These are phyloP conservation scores for Botrytis aclada DNA, from an alignment of 2,329 filamentous ascomycete species.

Conservation along the genomic window DNA sequence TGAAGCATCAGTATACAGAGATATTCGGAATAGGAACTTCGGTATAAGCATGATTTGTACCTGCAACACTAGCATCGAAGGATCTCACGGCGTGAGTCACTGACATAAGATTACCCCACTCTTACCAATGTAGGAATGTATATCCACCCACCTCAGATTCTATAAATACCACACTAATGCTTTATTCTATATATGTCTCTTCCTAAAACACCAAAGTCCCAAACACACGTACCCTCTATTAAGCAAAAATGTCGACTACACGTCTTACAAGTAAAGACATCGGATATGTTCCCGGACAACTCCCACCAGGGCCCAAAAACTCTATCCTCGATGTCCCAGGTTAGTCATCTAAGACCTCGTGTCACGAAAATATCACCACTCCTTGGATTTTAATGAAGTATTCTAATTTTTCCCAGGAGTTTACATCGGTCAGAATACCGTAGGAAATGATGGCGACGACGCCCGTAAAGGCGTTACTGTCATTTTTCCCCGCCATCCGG, in stretches of 20 bases:
- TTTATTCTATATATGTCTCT: no score
- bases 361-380: not conserved
- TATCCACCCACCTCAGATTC: not conserved
- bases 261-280: constrained; percentile 22
- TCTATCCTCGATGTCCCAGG: constrained; percentile 36
- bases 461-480: constrained; percentile 34
- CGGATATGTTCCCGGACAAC: constrained; percentile 33
- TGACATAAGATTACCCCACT: not conserved
- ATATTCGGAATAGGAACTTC: not conserved
- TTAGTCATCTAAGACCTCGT: not conserved
- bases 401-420: constrained; percentile 25
- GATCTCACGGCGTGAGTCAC: constrained; percentile 3
- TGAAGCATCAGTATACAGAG: not conserved
- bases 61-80: not conserved
- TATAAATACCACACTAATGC: not conserved
- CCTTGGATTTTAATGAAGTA: not conserved
- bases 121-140: not conserved
- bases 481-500: constrained; percentile 33
- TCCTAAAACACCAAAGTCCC: not conserved
- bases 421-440: constrained; percentile 34
- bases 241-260: not conserved
- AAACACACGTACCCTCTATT: not conserved
- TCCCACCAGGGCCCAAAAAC: constrained; percentile 33
- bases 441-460: constrained; percentile 31
- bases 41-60: not conserved